Evolutionary conservation across 2,329 filamentous ascomycete genomes (phyloP).

Genomic region (Diaporthe vexans): DNA sequence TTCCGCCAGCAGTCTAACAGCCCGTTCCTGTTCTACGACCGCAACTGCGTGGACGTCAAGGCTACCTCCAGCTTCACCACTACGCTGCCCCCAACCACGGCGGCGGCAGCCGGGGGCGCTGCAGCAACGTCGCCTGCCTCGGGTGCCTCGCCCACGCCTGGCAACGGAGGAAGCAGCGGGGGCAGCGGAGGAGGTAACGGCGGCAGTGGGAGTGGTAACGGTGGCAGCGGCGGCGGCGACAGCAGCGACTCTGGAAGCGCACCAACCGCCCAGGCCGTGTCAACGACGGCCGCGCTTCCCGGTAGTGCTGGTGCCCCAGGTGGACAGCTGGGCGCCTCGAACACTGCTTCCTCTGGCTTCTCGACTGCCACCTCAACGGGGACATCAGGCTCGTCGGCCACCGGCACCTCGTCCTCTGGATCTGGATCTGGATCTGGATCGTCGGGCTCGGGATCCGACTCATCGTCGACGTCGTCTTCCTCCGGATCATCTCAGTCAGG

Average conservation of each 20-base stretch:
- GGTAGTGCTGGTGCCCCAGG: background rate
- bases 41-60: slow-evolving; percentile 37
- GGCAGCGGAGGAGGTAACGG: background rate
- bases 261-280: slow-evolving; percentile 23
- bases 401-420: background rate
- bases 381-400: slow-evolving; percentile 4
- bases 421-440: background rate
- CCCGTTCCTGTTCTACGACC: slow-evolving; percentile 41
- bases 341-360: background rate
- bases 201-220: background rate
- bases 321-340: slow-evolving; percentile 6
- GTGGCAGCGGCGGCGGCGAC: background rate
- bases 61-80: slow-evolving; percentile 38
- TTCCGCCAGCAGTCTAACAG: slow-evolving; percentile 39
- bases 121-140: background rate
- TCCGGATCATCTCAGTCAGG: slow-evolving; percentile 3
- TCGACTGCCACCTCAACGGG: background rate
- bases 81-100: slow-evolving; percentile 9
- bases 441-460: background rate
- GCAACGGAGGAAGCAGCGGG: background rate
- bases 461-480: background rate
- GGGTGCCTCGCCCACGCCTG: background rate
- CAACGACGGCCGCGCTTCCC: background rate
- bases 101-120: background rate
- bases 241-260: slow-evolving; percentile 9